These are phyloP conservation scores for Aspergillus glaucus DNA, from an alignment of 2,329 filamentous ascomycete species.

Conservation along the genomic window DNA sequence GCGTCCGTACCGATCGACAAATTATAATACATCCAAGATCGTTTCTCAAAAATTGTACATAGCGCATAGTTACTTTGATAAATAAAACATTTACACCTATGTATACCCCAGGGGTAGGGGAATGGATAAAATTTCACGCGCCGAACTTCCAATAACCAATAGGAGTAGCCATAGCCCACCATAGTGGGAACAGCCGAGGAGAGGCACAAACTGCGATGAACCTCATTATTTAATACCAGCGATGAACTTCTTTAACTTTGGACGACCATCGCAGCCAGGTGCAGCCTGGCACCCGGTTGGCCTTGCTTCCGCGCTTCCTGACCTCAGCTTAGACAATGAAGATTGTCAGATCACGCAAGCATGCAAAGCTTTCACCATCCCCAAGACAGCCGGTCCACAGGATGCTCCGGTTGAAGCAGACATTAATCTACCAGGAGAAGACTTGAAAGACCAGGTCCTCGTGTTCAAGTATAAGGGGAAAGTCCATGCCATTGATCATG, in stretches of 20 bases:
- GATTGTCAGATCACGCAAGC: slow-evolving; percentile 40
- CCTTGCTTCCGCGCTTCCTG: slow-evolving; percentile 50
- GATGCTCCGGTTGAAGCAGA: slow-evolving; percentile 23
- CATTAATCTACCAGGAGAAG: slow-evolving; percentile 31
- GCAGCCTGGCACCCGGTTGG: slow-evolving; percentile 51
- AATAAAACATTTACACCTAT: no score
- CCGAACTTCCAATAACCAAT: not conserved
- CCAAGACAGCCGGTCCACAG: slow-evolving; percentile 27
- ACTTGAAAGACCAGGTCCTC: slow-evolving; percentile 55
- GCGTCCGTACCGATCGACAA: no score
- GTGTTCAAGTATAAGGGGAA: slow-evolving; percentile 59
- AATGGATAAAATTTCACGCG: not conserved
- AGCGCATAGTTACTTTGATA: no score
- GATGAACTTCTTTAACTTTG: slow-evolving; percentile 21
- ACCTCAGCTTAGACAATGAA: slow-evolving; percentile 40
- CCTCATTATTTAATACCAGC: not conserved
- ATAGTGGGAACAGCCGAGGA: not conserved
- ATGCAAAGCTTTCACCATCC: slow-evolving; percentile 56
- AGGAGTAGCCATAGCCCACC: not conserved
- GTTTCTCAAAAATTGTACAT: no score
- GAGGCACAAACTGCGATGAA: not conserved
- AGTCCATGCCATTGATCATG: slow-evolving; percentile 64
- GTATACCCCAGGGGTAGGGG: no score
- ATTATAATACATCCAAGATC: no score
- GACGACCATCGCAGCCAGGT: slow-evolving; percentile 14